Evolutionary conservation across 305 asterid genomes (phyloP).

Genomic region (Fraxinus baroniana): DNA sequence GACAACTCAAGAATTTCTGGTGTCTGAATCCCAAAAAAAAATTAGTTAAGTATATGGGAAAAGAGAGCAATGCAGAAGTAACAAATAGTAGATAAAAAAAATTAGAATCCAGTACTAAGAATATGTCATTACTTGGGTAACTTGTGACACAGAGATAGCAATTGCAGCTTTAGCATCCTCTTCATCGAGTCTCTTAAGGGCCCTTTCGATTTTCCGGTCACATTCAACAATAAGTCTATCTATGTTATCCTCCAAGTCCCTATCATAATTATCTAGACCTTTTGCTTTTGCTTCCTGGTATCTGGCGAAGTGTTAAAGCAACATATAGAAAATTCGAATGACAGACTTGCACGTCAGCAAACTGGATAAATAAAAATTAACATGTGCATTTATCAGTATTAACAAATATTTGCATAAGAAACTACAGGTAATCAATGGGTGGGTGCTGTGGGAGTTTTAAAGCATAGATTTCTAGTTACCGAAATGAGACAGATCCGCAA

Average conservation of each 20-base stretch:
- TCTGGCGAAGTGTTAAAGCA: constrained; percentile 51
- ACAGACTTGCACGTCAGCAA: background rate
- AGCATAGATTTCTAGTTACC: background rate
- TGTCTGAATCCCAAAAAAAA: constrained; percentile 47
- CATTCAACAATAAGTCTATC: constrained; percentile 92
- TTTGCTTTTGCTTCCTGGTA: constrained; percentile 76
- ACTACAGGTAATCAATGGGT: background rate
- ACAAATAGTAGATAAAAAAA: background rate
- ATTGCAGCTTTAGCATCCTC: constrained; percentile 98
- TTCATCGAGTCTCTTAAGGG: constrained; percentile 81
- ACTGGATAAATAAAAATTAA: too few species aligned
- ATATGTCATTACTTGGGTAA: constrained; percentile 50
- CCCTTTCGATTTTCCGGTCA: constrained; percentile 82
- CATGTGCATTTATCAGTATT: too few species aligned
- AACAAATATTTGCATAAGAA: constrained; percentile 1
- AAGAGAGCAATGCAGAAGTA: background rate
- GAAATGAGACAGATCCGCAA: background rate
- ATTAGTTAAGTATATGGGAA: constrained; percentile 1
- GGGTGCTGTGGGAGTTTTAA: background rate
- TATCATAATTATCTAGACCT: constrained; percentile 77
- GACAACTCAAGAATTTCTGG: constrained; percentile 68
- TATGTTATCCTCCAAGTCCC: constrained; percentile 86
- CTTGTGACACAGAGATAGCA: constrained; percentile 87
- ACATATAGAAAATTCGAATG: constrained; percentile 17
- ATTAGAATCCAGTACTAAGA: background rate